phyloP scores from a whole-genome alignment of 108 stramenopile genomes.

The Skeletonema marinoi region DNA sequence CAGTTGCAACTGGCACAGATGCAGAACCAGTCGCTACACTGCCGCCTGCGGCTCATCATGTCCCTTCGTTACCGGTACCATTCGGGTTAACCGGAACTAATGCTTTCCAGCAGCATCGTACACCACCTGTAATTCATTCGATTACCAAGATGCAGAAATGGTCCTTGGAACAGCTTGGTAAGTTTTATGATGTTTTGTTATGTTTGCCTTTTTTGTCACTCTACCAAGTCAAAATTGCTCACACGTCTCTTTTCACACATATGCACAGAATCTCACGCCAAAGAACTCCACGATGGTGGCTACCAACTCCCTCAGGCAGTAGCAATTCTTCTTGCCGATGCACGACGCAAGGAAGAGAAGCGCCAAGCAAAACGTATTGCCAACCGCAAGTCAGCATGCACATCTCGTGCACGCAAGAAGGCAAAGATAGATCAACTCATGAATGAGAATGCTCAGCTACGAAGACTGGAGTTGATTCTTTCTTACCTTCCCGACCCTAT shows the following conservation, averaged over 20 bases:
- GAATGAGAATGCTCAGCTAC: constrained; percentile 67
- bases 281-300: constrained; percentile 55
- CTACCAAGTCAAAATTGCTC: neutral
- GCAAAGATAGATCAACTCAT: constrained; percentile 89
- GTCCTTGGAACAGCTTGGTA: constrained; percentile 66
- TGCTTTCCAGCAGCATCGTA: neutral
- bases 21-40: neutral
- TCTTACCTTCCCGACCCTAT: constrained; percentile 83
- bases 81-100: neutral
- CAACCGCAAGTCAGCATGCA: constrained; percentile 89
- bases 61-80: neutral
- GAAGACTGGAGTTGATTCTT: constrained; percentile 78
- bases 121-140: neutral
- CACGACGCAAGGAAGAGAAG: constrained; percentile 78
- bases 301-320: constrained; percentile 76
- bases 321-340: constrained; percentile 65
- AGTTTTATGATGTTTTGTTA: constrained; percentile 18
- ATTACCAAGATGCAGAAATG: constrained; percentile 53
- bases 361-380: constrained; percentile 82
- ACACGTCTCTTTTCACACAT: no score
- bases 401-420: constrained; percentile 91
- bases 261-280: constrained; percentile 59
- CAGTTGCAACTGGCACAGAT: neutral
- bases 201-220: neutral
- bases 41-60: neutral